Conservation (phyloP, 352 stramenopile genomes). For the Aphanomyces cochlioides region DNA sequence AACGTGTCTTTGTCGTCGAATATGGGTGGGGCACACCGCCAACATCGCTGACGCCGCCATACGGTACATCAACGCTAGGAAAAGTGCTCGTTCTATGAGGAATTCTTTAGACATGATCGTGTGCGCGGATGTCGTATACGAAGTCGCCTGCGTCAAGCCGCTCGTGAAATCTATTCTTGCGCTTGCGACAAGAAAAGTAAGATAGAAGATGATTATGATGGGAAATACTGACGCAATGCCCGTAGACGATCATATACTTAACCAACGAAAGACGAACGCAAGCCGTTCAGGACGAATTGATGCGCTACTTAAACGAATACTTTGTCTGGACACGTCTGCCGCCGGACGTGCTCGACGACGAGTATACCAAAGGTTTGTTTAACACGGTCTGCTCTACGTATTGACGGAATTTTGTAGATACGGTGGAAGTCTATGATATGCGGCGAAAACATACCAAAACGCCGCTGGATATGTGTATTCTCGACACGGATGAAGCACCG, state of each 20-base stretch:
- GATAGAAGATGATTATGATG: background rate
- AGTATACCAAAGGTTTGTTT: conserved; percentile 51
- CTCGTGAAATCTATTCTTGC: conserved; percentile 76
- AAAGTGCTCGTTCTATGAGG: background rate
- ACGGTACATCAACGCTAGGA: conserved; percentile 33
- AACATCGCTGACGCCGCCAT: conserved; percentile 47
- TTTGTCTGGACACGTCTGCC: conserved; percentile 71
- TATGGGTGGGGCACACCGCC: conserved; percentile 61
- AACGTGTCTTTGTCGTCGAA: conserved; percentile 51
- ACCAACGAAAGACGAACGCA: conserved; percentile 68
- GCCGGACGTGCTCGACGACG: conserved; percentile 51
- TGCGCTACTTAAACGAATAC: conserved; percentile 57
- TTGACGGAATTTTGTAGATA: conserved; percentile 40
- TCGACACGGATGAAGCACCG: conserved; percentile 29
- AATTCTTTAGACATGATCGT: conserved; percentile 56
- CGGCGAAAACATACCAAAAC: conserved; percentile 72
- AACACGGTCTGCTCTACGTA: background rate
- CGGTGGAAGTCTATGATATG: conserved; percentile 78
- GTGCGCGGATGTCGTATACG: conserved; percentile 78
- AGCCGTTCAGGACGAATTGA: conserved; percentile 61
- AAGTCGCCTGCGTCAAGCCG: conserved; percentile 68
- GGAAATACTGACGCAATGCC: background rate
- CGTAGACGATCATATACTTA: conserved; percentile 60
- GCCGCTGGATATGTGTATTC: conserved; percentile 64
- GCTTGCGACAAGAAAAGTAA: conserved; percentile 58